A percentile compares a stretch with the other conserved stretches of the same genome.
phyloP scores from a whole-genome alignment of 192 early-diverging fungal species.

The Backusella liffmaniae region DNA sequence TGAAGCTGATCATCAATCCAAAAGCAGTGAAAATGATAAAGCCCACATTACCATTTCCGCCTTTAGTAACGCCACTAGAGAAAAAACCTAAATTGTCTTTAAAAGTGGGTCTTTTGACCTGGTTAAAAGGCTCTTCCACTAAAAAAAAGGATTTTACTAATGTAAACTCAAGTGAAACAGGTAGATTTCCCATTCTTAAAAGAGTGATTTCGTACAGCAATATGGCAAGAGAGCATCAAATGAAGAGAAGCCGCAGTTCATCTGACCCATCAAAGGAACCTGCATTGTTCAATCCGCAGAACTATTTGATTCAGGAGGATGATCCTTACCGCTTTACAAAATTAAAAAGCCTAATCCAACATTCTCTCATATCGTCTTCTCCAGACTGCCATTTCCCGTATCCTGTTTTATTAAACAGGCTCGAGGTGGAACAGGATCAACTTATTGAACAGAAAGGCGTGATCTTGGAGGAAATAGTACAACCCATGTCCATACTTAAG shows the following conservation, averaged over 20 bases:
- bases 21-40: slow-evolving; percentile 22
- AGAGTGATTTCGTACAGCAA: not conserved
- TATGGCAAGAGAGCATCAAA: not conserved
- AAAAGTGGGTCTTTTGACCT: not conserved
- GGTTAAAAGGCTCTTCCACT: not conserved
- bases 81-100: not conserved
- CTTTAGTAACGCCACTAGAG: not conserved
- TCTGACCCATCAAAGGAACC: not conserved
- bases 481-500: slow-evolving; percentile 19
- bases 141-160: not conserved
- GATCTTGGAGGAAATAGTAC: not conserved
- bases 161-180: not conserved
- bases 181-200: not conserved
- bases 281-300: not conserved
- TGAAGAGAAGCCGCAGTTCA: not conserved
- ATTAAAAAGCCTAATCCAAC: slow-evolving; percentile 47
- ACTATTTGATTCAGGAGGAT: not conserved
- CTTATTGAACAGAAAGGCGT: slow-evolving; percentile 2
- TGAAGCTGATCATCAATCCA: slow-evolving; percentile 28
- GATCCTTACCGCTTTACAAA: slow-evolving; percentile 45
- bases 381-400: slow-evolving; percentile 76
- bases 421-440: slow-evolving; percentile 53
- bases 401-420: slow-evolving; percentile 67
- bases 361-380: slow-evolving; percentile 72
- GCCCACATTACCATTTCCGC: slow-evolving; percentile 8